Evolutionary conservation across 1,284 basidiomycete genomes (phyloP).

Genomic region (Pterulicium gracile): DNA sequence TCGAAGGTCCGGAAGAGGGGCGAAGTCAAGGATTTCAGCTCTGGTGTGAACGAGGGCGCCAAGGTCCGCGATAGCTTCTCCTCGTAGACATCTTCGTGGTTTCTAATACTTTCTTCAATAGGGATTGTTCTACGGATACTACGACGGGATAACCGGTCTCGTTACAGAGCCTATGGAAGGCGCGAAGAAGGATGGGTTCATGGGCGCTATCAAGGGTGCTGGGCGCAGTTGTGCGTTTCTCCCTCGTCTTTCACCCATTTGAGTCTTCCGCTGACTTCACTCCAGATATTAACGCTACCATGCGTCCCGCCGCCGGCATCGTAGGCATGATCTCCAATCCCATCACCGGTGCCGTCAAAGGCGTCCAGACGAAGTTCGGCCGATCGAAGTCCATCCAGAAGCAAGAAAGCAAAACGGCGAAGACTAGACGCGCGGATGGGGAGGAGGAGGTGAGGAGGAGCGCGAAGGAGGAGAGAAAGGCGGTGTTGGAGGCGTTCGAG

Average conservation of each 20-base stretch:
- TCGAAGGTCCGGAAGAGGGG: constrained; percentile 27
- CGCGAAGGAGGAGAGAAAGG: constrained; percentile 20
- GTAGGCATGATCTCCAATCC: constrained; percentile 31
- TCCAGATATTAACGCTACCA: constrained; percentile 31
- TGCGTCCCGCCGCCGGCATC: constrained; percentile 35
- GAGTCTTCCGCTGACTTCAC: background rate
- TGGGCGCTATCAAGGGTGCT: constrained; percentile 38
- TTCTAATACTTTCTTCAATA: constrained; percentile 8
- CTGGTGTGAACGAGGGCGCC: constrained; percentile 35
- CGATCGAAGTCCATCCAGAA: constrained; percentile 21
- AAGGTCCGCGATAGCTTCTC: constrained; percentile 19
- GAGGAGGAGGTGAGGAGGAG: constrained; percentile 22
- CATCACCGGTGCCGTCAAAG: constrained; percentile 29
- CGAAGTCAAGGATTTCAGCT: constrained; percentile 28
- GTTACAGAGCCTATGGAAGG: constrained; percentile 39
- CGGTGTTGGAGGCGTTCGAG: constrained; percentile 28
- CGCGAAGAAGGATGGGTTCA: constrained; percentile 36
- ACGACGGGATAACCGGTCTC: constrained; percentile 43
- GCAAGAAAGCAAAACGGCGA: constrained; percentile 9
- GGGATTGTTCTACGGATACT: constrained; percentile 29
- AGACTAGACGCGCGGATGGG: constrained; percentile 27
- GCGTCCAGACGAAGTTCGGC: constrained; percentile 18
- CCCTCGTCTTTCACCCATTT: too few relatives aligned
- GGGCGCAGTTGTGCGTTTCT: constrained; percentile 32
- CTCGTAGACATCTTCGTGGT: background rate